Evolutionary conservation across 805 yeast species (phyloP).

Genomic region (Saturnispora galanensis): DNA sequence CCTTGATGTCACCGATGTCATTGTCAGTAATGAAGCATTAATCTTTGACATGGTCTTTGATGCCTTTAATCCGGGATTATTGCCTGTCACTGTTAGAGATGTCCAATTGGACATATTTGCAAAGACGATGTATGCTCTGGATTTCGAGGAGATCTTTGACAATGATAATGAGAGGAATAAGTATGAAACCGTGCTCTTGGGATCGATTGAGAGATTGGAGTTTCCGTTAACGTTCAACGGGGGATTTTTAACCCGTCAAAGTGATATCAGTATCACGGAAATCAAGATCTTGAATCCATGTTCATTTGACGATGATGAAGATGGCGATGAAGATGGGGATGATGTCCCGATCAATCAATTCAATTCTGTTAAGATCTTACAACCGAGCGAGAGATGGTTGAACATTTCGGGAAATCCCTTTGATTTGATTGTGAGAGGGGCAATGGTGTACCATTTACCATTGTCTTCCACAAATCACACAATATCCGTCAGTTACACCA

Average conservation of each 20-base stretch:
- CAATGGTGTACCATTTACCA: conserved; percentile 67
- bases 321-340: conserved; percentile 12
- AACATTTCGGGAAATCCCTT: conserved; percentile 69
- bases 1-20: conserved; percentile 51
- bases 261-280: conserved; percentile 52
- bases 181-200: conserved; percentile 55
- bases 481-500: conserved; percentile 50
- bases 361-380: not conserved
- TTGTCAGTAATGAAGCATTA: conserved; percentile 77
- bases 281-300: conserved; percentile 73
- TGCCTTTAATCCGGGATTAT: conserved; percentile 82
- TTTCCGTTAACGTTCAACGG: conserved; percentile 69
- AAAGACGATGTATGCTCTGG: conserved; percentile 40
- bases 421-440: conserved; percentile 76
- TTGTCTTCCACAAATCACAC: conserved; percentile 44
- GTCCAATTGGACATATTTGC: conserved; percentile 83
- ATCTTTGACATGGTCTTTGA: conserved; percentile 68
- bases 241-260: conserved; percentile 58
- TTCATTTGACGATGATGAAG: conserved; percentile 21
- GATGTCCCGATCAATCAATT: not conserved
- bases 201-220: conserved; percentile 57
- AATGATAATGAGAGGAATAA: not conserved
- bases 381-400: conserved; percentile 53
- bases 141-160: not conserved
- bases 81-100: conserved; percentile 50